Conservation (phyloP, 805 yeast species). For the Lachancea cidri region DNA sequence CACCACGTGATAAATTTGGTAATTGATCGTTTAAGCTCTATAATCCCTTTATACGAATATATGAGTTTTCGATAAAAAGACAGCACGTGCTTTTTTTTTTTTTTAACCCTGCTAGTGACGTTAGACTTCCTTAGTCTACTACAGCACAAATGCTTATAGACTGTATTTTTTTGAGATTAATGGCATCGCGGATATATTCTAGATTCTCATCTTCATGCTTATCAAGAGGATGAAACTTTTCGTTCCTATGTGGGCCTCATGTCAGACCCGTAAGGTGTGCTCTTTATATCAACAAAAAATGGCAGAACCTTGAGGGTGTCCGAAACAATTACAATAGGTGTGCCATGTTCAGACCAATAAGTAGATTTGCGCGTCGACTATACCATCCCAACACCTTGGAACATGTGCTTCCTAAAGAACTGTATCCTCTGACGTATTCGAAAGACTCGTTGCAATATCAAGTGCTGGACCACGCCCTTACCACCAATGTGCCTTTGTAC, state of each 20-base stretch:
- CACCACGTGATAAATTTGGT: too few relatives aligned
- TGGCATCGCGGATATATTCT: background rate
- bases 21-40: too few relatives aligned
- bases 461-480: constrained; percentile 24
- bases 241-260: background rate
- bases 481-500: constrained; percentile 25
- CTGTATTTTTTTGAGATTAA: too few relatives aligned
- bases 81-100: too few relatives aligned
- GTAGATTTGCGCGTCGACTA: constrained; percentile 11
- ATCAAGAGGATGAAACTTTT: too few relatives aligned
- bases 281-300: background rate
- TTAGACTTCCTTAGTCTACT: too few relatives aligned
- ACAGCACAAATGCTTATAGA: too few relatives aligned
- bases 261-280: background rate
- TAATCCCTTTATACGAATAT: too few relatives aligned
- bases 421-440: constrained; percentile 25
- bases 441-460: constrained; percentile 25
- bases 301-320: background rate
- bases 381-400: constrained; percentile 27
- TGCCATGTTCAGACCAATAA: background rate
- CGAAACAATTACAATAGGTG: background rate
- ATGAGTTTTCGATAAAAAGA: too few relatives aligned
- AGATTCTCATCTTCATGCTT: background rate
- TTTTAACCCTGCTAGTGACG: too few relatives aligned
- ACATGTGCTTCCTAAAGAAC: constrained; percentile 14